Conservation (phyloP, 2,329 filamentous ascomycete genomes). For the Penicillium sp. region DNA sequence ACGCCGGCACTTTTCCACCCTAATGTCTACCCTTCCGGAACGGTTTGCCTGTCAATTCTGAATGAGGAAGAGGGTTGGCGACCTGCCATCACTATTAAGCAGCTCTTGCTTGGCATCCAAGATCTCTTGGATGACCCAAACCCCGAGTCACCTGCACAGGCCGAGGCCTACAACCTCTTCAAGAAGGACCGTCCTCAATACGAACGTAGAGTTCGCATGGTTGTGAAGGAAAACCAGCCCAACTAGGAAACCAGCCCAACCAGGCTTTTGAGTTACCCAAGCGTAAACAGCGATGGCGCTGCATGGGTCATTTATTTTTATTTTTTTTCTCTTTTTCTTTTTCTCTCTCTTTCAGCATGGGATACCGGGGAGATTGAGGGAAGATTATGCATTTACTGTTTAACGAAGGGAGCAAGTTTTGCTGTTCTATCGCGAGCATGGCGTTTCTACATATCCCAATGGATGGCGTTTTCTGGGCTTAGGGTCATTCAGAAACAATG, state of each 20-base stretch:
- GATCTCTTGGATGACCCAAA: conserved; percentile 95
- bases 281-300: conserved; percentile 8
- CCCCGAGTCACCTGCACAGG: conserved; percentile 92
- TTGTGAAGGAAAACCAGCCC: conserved; percentile 86
- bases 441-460: conserved; percentile 26
- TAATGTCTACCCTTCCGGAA: conserved; percentile 97
- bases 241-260: conserved; percentile 81
- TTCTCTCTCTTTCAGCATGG: conserved; percentile 13
- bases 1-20: conserved; percentile 94
- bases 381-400: conserved; percentile 19
- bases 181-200: conserved; percentile 88
- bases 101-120: conserved; percentile 94
- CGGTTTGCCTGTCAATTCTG: conserved; percentile 92
- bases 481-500: conserved; percentile 7
- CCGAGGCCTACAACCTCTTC: conserved; percentile 94
- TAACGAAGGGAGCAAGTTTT: conserved; percentile 17
- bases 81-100: conserved; percentile 96
- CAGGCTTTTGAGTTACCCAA: conserved; percentile 36
- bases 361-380: background rate
- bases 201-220: conserved; percentile 79
- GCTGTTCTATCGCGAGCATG: conserved; percentile 27
- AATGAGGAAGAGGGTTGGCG: conserved; percentile 99
- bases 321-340: conserved; percentile 11
- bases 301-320: conserved; percentile 4
- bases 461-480: conserved; percentile 20